Percentiles rank a stretch among this genome's conserved stretches.
Evolutionary conservation across 148 eudicot genomes (phyloP).

Genomic region (Pouteria glomerata): DNA sequence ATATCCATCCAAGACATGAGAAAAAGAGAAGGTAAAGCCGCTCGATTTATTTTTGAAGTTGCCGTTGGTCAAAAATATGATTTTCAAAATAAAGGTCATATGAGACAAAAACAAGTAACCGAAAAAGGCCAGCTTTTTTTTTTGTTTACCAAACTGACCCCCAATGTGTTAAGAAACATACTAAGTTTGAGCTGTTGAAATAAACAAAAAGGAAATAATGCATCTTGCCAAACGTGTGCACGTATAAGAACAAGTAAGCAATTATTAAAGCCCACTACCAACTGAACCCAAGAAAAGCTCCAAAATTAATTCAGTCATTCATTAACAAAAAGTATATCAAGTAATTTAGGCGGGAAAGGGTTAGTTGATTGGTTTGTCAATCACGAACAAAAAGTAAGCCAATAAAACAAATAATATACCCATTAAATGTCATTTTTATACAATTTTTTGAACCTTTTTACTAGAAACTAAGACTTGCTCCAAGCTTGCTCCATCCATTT

Average conservation of each 20-base stretch:
- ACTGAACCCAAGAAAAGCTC: not conserved
- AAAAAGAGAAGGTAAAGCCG: not conserved
- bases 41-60: not conserved
- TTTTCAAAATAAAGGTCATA: not conserved
- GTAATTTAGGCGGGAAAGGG: too few relatives aligned
- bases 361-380: too few relatives aligned
- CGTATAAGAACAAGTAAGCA: not conserved
- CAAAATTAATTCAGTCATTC: constrained; percentile 2
- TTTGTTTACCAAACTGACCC: too few relatives aligned
- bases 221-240: not conserved
- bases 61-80: not conserved
- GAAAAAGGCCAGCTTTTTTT: too few relatives aligned
- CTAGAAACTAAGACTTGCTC: not conserved
- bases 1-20: not conserved
- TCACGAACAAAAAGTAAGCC: not conserved
- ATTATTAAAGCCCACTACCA: not conserved
- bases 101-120: too few relatives aligned
- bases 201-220: not conserved
- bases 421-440: not conserved
- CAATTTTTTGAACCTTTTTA: not conserved
- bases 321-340: too few relatives aligned
- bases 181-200: not conserved
- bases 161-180: not conserved
- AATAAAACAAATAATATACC: not conserved
- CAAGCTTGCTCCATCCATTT: not conserved